A percentile compares a stretch with the other conserved stretches of the same genome.
Conservation (phyloP, 2,329 filamentous ascomycete genomes). For the Lecanicillium sp. region DNA sequence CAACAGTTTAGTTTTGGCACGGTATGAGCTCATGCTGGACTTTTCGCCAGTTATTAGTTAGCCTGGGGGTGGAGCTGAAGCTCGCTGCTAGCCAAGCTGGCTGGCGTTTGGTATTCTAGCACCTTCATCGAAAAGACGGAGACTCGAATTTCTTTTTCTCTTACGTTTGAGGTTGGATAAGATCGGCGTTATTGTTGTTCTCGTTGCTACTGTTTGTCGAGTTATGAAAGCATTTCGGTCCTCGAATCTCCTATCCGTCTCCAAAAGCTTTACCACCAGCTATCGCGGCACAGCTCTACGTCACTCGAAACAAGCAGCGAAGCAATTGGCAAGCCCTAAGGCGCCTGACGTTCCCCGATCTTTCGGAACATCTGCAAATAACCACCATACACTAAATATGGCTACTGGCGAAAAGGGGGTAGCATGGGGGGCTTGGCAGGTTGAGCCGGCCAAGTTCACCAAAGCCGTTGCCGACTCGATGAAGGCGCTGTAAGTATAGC, state of each 20-base stretch:
- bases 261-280: conserved; percentile 1
- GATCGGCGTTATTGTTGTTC: neutral
- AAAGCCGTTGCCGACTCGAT: conserved; percentile 69
- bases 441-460: conserved; percentile 37
- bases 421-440: conserved; percentile 36
- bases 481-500: conserved; percentile 62
- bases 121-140: neutral
- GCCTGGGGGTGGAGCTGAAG: conserved; percentile 10
- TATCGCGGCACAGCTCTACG: neutral
- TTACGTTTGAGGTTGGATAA: neutral
- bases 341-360: neutral
- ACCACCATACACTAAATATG: neutral
- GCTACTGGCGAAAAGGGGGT: conserved; percentile 21
- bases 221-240: neutral
- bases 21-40: conserved; percentile 29
- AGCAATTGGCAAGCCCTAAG: neutral
- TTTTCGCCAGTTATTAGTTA: neutral
- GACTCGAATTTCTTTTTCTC: neutral
- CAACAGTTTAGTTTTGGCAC: conserved; percentile 20
- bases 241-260: neutral
- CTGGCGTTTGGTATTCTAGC: too few species aligned
- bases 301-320: neutral
- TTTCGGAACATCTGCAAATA: neutral
- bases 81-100: too few species aligned
- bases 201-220: neutral